Base-by-base conservation (phyloP, 2,329 filamentous ascomycete species). In the Colletotrichum horii region DNA sequence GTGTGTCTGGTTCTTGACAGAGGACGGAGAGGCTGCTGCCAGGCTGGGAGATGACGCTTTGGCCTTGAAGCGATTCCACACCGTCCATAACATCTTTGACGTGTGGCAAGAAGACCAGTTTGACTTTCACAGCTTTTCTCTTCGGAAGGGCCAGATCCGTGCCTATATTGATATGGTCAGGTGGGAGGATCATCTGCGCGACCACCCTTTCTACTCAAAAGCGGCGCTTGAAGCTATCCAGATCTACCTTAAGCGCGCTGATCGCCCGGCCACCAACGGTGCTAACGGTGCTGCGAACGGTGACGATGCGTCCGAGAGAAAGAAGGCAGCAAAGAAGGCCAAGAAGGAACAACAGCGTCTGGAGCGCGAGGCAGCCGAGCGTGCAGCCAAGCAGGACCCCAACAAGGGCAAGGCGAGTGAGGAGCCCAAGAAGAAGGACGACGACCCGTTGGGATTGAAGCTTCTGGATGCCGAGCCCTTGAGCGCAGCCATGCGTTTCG, bases 101-200 rank as follows among this genome's bases (percentile, higher is more conserved):
- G 93, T 95, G 24, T 99, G 97, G 97, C 94, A 98, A 82, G 97
- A 99, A 83, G 97, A 99, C 80, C 97, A 99, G 82, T 98, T 98
- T 81, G 97, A 99, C 83, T 99, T 99, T 88, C 97, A 99, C 88
- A 95, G 93, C 83, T 99, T 99, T 85, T 98, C 96, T 24, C 88
- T 99, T n/a, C 91, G 97, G 24, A 99, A 98, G 85, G 97, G 97
- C 16, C 96, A 98, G 88, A 95, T 98, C 76, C 91, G 96, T 72
- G 95, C 97, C 2, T 99, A 99, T 82, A 89, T 99, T 55, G 96
- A 98, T 80, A 98, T 99, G 95, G 90, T 99, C 62, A 92, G 94
- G 79, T 99, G 97, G 97, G 96, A 98, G 83, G 96, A 99, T 82
- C 92, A 93, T 77, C 86, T 98, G 60, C 93, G 96, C 70, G 94